Conservation (phyloP, 495 filamentous ascomycete genomes). For the Astrocystis sublimbata region DNA sequence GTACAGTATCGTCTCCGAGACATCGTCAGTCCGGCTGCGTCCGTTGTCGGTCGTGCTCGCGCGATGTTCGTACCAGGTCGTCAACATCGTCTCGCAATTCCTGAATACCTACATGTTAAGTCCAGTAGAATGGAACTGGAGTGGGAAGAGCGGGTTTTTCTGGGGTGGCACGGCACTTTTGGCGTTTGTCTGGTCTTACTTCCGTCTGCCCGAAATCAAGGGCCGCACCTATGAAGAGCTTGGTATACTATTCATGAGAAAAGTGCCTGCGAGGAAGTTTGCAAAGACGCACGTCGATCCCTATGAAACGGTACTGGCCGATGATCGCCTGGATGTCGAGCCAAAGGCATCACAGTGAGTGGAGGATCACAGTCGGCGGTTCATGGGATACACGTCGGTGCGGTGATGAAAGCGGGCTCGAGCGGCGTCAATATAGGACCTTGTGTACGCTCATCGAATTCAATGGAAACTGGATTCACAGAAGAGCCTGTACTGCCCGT, state of each 20-base stretch:
- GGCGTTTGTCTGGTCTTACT: constrained; percentile 35
- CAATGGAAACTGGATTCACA: background rate
- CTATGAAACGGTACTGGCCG: constrained; percentile 20
- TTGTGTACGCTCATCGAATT: background rate
- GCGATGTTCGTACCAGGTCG: constrained; percentile 56
- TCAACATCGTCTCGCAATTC: constrained; percentile 62
- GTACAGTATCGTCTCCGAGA: constrained; percentile 55
- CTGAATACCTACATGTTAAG: constrained; percentile 58
- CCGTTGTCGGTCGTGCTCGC: constrained; percentile 53
- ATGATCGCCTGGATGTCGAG: constrained; percentile 12
- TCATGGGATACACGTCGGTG: no score
- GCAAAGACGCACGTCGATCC: constrained; percentile 29
- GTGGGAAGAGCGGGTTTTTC: constrained; percentile 47
- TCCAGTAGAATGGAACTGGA: constrained; percentile 44
- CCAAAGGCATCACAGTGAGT: background rate
- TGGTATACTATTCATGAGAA: constrained; percentile 52
- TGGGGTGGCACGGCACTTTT: constrained; percentile 49
- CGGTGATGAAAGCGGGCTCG: background rate
- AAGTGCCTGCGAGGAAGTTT: constrained; percentile 47
- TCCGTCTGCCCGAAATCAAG: constrained; percentile 33
- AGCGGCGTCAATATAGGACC: background rate
- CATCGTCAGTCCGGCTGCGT: constrained; percentile 50
- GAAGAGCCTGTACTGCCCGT: no score
- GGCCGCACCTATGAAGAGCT: constrained; percentile 51
- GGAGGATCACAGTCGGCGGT: background rate